Base-by-base conservation (phyloP, 176 grass and related monocot species). In the Microstegium vimineum region DNA sequence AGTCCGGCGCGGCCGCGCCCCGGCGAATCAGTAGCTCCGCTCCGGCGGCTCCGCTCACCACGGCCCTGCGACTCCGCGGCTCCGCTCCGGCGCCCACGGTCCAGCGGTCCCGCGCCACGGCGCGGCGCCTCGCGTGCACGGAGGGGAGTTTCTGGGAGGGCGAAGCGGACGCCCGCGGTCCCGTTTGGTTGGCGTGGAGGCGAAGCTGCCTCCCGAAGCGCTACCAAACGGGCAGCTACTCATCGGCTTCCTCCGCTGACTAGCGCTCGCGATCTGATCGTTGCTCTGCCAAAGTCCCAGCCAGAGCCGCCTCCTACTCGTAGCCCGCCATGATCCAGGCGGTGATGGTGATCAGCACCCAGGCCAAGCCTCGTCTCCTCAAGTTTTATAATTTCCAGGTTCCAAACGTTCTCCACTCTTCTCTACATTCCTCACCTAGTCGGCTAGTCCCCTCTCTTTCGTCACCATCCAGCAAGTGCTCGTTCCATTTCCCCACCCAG, bases 381-480 rank as follows among this genome's bases (percentile, higher is more conserved):
- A 95, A 93, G 83, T 99, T 99, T 77, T 99, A 99, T 65, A 79
- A 37, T 16, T 95, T 90, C 61, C 96, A 95, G 93, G 93, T 95
- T 32, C 20, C 10, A 3, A 64, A 22, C 60, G 28, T 20, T 51
- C 22, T 57, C n/a, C 35, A n/a, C 28, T 49, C 40, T 66, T 66
- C 10, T 32, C 27, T 79, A 5, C 62, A 18, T 5, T 12, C 32
- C 32, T 5, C 17, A 34, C 51, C 25, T 74, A 28, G 18, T 31
- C 34, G 27, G 34, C 25, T 74, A 28, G 18, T 31, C 34, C 33
- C 40, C 42, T 63, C 26, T 16, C 36, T 15, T 35, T 52, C 59
- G 73, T 51, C 43, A 22, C 6, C 7, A 5, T 22, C 54, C 71
- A 42, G 26, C 71, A 71, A 47, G 8, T 86, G 78, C 59, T 86